Base-by-base conservation (phyloP, 2,329 filamentous ascomycete species). In the Trichocomaceae sp. region DNA sequence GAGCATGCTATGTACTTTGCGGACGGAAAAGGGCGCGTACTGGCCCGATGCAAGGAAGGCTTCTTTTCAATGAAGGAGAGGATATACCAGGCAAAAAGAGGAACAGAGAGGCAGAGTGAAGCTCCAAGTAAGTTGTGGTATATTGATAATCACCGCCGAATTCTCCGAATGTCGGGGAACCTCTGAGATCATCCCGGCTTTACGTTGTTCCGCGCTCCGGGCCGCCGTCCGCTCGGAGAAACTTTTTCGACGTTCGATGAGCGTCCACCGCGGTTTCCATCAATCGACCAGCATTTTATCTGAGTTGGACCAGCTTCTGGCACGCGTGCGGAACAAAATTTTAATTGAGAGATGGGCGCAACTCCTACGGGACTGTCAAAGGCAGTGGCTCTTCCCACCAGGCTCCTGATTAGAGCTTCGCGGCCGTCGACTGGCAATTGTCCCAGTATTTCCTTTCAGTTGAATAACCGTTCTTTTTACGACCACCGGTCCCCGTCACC, bases 1-100 rank as follows among this genome's bases (percentile, higher is more conserved):
- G 69, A 83, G 77, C 83, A 86, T 86, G 70, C 73, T 79, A 66
- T 58, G 61, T 53, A 52, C 45, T 51, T 15, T 51, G 49, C 47
- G 51, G 50, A 57, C 45, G 42, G 46, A 50, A 37, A 39, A 55
- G 51, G 26, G 55, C 47, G 53, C 55, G 54, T 58, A 50, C 47
- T 45, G 56, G 58, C 59, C 55, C 47, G 39, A 46, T 52, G 15
- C 50, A 37, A 15, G 17, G 29, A 52, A 45, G 33, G 41, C n/a
- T n/a, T 26, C 26, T 26, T 44, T 51, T 52, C 50, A 46, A 15
- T 37, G 12, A 39, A 51, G 15, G 26, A 17, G 37, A 47, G 35
- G 17, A 13, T 22, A 42, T 20, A 42, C 9, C 42, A 15, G 8
- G 19, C 29, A 29, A 52, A 22, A 17, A 29, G 52, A 19, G n/a